Base-by-base conservation (phyloP, 805 yeast genomes). In the Hanseniaspora mollemarum region DNA sequence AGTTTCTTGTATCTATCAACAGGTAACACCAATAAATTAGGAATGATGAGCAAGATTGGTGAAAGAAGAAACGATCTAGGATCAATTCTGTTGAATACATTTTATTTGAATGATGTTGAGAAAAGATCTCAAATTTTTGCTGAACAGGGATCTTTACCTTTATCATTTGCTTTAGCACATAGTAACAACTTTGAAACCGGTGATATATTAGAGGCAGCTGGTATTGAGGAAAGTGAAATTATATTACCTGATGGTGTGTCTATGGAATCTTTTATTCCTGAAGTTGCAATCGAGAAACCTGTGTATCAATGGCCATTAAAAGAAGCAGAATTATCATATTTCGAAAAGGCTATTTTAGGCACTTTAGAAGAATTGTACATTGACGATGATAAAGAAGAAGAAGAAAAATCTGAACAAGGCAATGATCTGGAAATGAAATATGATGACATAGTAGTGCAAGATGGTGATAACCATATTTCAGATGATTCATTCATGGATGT, bases 81-180 rank as follows among this genome's bases (percentile, higher is more conserved):
- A 22, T 80, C 95, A 36, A 73, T 87, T 61, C 75, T 92, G 60
- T 92, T 86, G 61, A 88, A 87, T 60, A 78, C 92, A 22, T 67
- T 88, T 53, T 90, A 81, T 67, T 74, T 78, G 61, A 80, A 83
- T 61, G 82, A 86, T 51, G 73, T 80, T 38, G 81, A 81, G 59
- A 78, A 81, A 62, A 79, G 96, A 63, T 77, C 88, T 36, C 72
- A 76, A 57, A 77, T 83, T 13, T 80, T 84, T 58, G 75, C 82
- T 46, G 78, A 82, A 58, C 80, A 83, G 46, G 96, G 96, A 36
- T 73, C 88, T 67, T 69, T 75, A 46, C 87, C 97, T 6, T 75
- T 94, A 59, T 98, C 97, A 2, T 94, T 88, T 64, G 84, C 96
- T 12, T 75, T 87, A 55, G 96, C 98, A 21, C 85, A 83, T 64